phyloP scores from a whole-genome alignment of 1,284 basidiomycete species.

The Heimioporus punctisporus region DNA sequence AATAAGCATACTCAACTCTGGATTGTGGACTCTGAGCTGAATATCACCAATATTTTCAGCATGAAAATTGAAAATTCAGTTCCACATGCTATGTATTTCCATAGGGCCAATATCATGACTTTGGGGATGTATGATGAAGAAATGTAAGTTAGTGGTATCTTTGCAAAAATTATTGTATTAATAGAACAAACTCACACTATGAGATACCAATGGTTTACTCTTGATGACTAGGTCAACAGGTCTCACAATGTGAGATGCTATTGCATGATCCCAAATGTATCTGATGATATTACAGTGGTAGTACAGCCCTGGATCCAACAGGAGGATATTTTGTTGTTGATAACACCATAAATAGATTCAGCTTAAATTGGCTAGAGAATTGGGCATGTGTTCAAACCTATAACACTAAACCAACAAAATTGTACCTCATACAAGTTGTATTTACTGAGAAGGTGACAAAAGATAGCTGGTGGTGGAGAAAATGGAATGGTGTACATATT shows the following conservation, averaged over 20 bases:
- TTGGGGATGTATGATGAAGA: not conserved
- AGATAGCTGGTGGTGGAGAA: not conserved
- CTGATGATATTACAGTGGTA: not conserved
- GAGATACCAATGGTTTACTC: not conserved
- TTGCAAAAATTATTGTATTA: not conserved
- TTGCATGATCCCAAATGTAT: constrained; percentile 1
- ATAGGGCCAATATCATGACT: not conserved
- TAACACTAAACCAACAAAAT: not conserved
- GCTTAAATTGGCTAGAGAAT: not conserved
- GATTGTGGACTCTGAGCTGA: constrained; percentile 1
- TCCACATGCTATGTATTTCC: not conserved
- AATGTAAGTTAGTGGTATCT: constrained; percentile 10
- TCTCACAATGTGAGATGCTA: too few species aligned
- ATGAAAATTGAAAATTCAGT: too few species aligned
- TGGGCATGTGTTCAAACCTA: not conserved
- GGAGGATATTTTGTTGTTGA: not conserved
- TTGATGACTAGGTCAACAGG: not conserved
- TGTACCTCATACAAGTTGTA: not conserved
- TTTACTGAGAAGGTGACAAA: not conserved
- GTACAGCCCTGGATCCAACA: not conserved
- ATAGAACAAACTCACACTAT: not conserved
- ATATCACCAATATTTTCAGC: not conserved
- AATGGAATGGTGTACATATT: not conserved
- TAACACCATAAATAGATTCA: not conserved
- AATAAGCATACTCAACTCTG: constrained; percentile 9